Base-by-base conservation (phyloP, 495 filamentous ascomycete species). In the Lepidopterella palustris region DNA sequence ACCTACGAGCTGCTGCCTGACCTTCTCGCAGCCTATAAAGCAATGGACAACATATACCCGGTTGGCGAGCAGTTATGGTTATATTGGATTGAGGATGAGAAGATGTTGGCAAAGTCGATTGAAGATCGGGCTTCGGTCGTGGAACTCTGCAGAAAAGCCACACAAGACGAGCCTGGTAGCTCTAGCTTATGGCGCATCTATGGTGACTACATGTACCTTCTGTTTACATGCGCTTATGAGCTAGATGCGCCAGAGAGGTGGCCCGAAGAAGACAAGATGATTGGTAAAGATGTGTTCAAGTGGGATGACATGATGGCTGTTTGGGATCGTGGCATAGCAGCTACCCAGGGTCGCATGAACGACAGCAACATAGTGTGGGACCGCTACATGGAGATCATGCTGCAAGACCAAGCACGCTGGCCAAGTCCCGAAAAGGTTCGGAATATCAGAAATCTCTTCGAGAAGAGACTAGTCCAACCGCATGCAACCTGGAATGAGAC, bases 341-440 rank as follows among this genome's bases (percentile, higher is more conserved):
- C 86, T 24, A 93, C 89, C 13, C 82, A 86, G 67, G 90, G 86
- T 75, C 85, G 88, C 64, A 80, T 97, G 58, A 81, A 84, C 66
- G 89, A 96, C 68, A 96, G 92, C 74, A 82, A 93, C 65, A 65
- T 85, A 51, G 79, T 97, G n/a, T 98, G 92, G 92, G 84, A 96
- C 68, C 85, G 84, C 58, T 92, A 85, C 53, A 74, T 83, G 9
- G 78, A 87, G 27, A 70, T 87, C 20, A 66, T 83, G 25, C 66
- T 80, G 56, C 72, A 80, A 75, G 89, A 87, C 77, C 60, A 88
- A 63, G 75, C 79, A n/a, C 79, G 75, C 49, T 74, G 76, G 1
- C 76, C 80, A 11, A 79, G 78, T 3, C 74, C 77, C 48, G 78
- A 84, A 15, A 83, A 82, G 56, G 74, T 91, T 29, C 79, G 79